Evolutionary conservation across 768 basidiomycete species (phyloP), one percentile per base, ranked within the genome.

Genomic region (Lactarius sanguifluus): DNA sequence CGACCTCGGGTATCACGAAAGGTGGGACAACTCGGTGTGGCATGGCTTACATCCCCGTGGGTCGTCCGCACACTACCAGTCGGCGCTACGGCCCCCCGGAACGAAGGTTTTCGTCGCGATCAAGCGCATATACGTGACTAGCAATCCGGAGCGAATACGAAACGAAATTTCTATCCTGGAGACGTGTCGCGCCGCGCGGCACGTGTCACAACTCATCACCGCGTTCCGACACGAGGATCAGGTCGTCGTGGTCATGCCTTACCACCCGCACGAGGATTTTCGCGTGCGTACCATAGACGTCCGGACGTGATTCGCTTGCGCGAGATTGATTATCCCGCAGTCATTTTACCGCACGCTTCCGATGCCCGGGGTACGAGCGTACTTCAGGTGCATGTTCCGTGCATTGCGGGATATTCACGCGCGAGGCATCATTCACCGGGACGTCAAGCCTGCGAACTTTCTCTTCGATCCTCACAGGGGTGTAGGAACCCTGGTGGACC

Each of bases 401-500:
- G 96, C 92, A 3, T 77, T 98, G 62, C 86, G 90, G 57, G 94
- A 96, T 73, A 89, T 94, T 30, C 96, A 98, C 75, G 79, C 86
- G 13, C 82, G 94, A 61, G 85, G 85, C 6, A 89, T 98, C 72
- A 92, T 98, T 60, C 96, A 98, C 76, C 92, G 96, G 55, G 96
- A 98, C 76, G 92, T 98, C 72, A 98, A 98, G 75, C 96, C 96
- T 25, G 96, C 96, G 66, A 98, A 98, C 76, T 98, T 98, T 75
- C 82, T 98, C 41, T 98, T 90, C 75, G 93, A 98, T 75, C 89
- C 92, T 43, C 84, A 82, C 43, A 90, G 88, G 8, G 90, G 90
- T 12, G 80, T 87, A 15, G 97, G 97, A 28, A 91, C 90, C 0
- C 79, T 99, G 9, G 94, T 93, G 70, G 97, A 98, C 76, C 97